phyloP scores from a whole-genome alignment of 306 rosid genomes.

The Luffa acutangula region DNA sequence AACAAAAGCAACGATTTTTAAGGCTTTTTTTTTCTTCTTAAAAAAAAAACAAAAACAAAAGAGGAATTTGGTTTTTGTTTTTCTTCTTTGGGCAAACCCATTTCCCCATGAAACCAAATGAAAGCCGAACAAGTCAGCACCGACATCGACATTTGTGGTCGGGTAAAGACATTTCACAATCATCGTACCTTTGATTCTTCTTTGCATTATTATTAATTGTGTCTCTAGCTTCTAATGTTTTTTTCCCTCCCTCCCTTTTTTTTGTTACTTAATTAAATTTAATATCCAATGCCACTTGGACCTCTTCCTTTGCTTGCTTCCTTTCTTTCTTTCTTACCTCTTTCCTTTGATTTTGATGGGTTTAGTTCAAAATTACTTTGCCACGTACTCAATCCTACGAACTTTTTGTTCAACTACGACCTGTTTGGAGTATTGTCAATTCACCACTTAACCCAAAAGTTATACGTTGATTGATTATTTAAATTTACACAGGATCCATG shows the following conservation, averaged over 20 bases:
- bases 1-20: not conserved
- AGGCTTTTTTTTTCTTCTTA: not conserved
- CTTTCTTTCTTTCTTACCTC: not conserved
- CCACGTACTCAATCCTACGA: not conserved
- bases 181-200: constrained; percentile 6
- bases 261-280: too few species aligned
- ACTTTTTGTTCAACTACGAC: too few species aligned
- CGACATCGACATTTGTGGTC: not conserved
- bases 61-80: constrained; percentile 1
- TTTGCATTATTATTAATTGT: not conserved
- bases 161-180: not conserved
- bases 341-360: not conserved
- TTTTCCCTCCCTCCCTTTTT: not conserved
- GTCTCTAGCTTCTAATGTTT: not conserved
- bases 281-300: not conserved
- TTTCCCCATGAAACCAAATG: not conserved
- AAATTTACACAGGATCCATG: too few species aligned
- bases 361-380: not conserved
- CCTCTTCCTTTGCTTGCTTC: not conserved
- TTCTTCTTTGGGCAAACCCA: not conserved
- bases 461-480: too few species aligned
- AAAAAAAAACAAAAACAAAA: not conserved
- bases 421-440: too few species aligned
- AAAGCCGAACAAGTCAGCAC: not conserved
- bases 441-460: too few species aligned